Conservation (phyloP, 371 early-diverging fungal genomes). For the Rhizopus stolonifer region DNA sequence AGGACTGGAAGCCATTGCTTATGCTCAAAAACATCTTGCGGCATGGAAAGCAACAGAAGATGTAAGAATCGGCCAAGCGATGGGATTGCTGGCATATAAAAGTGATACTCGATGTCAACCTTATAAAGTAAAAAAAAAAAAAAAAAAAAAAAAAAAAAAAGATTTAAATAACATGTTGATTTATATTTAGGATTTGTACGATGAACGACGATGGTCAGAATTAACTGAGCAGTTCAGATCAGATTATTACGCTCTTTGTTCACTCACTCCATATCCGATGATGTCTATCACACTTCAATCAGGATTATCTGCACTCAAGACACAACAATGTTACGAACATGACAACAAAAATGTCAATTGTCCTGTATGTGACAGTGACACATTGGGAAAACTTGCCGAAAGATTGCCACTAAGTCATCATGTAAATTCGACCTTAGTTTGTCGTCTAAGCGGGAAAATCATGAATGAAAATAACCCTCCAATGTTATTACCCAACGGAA, state of each 20-base stretch:
- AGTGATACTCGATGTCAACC: constrained; percentile 72
- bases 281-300: constrained; percentile 87
- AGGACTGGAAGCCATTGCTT: constrained; percentile 73
- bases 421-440: constrained; percentile 90
- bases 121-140: constrained; percentile 58
- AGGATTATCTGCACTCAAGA: constrained; percentile 92
- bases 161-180: no score
- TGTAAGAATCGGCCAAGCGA: constrained; percentile 79
- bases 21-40: constrained; percentile 81
- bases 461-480: constrained; percentile 96
- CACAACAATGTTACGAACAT: constrained; percentile 72
- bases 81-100: constrained; percentile 83
- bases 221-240: constrained; percentile 77
- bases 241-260: constrained; percentile 83
- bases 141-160: background rate
- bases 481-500: constrained; percentile 93
- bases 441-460: constrained; percentile 81
- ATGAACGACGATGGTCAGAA: constrained; percentile 74
- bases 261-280: constrained; percentile 79
- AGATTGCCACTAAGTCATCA: constrained; percentile 89
- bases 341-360: constrained; percentile 86
- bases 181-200: constrained; percentile 58
- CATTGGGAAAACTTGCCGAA: constrained; percentile 80
- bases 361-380: constrained; percentile 87
- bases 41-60: constrained; percentile 72